Evolutionary conservation across 139 green algal genomes (phyloP), one percentile per base, ranked within the genome.

Genomic region (Chlorella sp.): DNA sequence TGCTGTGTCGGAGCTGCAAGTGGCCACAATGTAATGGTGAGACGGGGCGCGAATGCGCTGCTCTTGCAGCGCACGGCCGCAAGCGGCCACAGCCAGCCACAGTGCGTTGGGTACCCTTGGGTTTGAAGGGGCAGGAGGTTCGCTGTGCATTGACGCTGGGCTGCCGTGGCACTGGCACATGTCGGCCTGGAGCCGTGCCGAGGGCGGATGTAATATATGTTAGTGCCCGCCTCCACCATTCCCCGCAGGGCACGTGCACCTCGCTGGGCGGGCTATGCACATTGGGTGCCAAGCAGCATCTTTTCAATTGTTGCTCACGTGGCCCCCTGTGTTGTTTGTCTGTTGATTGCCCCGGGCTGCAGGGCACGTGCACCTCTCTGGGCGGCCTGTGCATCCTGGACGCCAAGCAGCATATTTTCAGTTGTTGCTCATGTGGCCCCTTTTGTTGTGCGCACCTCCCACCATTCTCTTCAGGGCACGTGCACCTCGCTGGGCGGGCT

Each of bases 341-440:
- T 2, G 3, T 34, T 36, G n/a, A n/a, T n/a, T n/a, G n/a, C n/a
- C n/a, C n/a, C n/a, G n/a, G n/a, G n/a, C n/a, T n/a, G n/a, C 80
- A 91, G 88, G 88, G 88, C 42, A 2, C 19, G 5, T 91, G 88
- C 80, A 91, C 88, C 66, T 88, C 66, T 0, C 68, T 87, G 66
- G 88, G 88, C 40, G 81, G 88, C n/a, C n/a, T 87, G 81, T 91
- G 88, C 80, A 69, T 87, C 19, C 80, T 88, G 80, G 88, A 90
- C 39, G 88, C 80, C 66, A 91, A 91, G 88, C 87, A 87, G 80
- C 60, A n/a, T n/a, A n/a, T n/a, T n/a, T n/a, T n/a, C n/a, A n/a
- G n/a, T n/a, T n/a, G 28, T 39, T 3, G 28, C 18, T 79, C 14
- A 79, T 28, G 26, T 39, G 2, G 3, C 76, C 36, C 37, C 1